Percentiles rank a stretch among this genome's conserved stretches.
Conservation (phyloP, 306 rosid genomes). For the Crataegus laevigata region DNA sequence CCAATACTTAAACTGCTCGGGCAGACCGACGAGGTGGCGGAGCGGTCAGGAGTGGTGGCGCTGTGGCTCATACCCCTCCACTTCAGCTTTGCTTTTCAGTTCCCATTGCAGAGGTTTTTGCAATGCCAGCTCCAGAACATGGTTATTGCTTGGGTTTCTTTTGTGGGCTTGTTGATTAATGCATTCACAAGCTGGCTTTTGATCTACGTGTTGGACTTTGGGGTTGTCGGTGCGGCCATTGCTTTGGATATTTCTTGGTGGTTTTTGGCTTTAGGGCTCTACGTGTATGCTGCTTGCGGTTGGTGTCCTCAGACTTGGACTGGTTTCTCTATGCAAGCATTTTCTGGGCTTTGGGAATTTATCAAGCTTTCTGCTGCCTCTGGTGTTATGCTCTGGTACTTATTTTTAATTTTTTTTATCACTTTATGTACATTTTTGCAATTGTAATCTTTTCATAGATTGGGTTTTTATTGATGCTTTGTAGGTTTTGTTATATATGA, state of each 20-base stretch:
- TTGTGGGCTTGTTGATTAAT: slow-evolving; percentile 33
- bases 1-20: slow-evolving; percentile 48
- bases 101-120: slow-evolving; percentile 60
- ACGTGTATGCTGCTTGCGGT: slow-evolving; percentile 31
- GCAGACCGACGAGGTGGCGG: slow-evolving; percentile 58
- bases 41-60: slow-evolving; percentile 47
- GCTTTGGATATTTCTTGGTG: slow-evolving; percentile 67
- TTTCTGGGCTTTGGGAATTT: slow-evolving; percentile 65
- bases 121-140: slow-evolving; percentile 59
- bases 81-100: slow-evolving; percentile 72
- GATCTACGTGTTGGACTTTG: slow-evolving; percentile 37
- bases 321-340: slow-evolving; percentile 55
- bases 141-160: slow-evolving; percentile 49
- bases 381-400: slow-evolving; percentile 69
- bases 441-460: neutral
- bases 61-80: slow-evolving; percentile 68
- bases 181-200: slow-evolving; percentile 39
- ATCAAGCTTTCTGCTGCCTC: slow-evolving; percentile 57
- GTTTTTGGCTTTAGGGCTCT: slow-evolving; percentile 47
- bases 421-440: neutral
- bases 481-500: no score
- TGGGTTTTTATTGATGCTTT: neutral
- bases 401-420: neutral
- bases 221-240: slow-evolving; percentile 59
- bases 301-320: slow-evolving; percentile 69